Percentiles rank a stretch among this genome's conserved stretches.
phyloP scores from a whole-genome alignment of 768 basidiomycete genomes.

The Crucibulum laeve region DNA sequence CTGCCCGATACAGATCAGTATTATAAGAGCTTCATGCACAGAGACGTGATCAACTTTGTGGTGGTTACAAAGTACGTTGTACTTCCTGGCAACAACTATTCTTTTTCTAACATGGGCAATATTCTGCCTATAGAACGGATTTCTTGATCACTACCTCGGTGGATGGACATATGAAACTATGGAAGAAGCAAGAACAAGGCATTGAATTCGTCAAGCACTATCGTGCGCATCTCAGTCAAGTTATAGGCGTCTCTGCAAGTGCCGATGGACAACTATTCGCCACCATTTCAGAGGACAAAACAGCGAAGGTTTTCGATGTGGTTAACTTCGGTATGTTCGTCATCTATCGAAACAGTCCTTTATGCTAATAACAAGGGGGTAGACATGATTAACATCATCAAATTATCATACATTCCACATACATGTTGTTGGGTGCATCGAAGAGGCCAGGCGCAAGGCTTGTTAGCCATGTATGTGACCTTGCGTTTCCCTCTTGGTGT shows the following conservation, averaged over 20 bases:
- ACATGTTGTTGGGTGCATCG: constrained; percentile 95
- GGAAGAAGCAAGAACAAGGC: constrained; percentile 96
- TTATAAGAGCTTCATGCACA: constrained; percentile 97
- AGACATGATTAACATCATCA: constrained; percentile 99
- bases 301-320: constrained; percentile 94
- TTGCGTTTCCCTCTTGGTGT: background rate
- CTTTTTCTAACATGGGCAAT: background rate
- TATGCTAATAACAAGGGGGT: constrained; percentile 1
- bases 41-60: constrained; percentile 85
- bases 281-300: constrained; percentile 87
- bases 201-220: constrained; percentile 99
- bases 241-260: constrained; percentile 79
- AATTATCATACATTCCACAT: constrained; percentile 80
- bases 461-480: constrained; percentile 79
- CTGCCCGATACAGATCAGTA: constrained; percentile 91
- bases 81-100: background rate
- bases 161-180: constrained; percentile 95
- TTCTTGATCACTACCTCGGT: constrained; percentile 93
- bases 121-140: constrained; percentile 60
- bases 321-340: constrained; percentile 84
- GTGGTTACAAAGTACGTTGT: constrained; percentile 77
- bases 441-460: constrained; percentile 79
- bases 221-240: constrained; percentile 81
- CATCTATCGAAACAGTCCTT: constrained; percentile 1
- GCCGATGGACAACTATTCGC: constrained; percentile 92